phyloP scores from a whole-genome alignment of 352 stramenopile species.

The Pythium vanterpoolii region DNA sequence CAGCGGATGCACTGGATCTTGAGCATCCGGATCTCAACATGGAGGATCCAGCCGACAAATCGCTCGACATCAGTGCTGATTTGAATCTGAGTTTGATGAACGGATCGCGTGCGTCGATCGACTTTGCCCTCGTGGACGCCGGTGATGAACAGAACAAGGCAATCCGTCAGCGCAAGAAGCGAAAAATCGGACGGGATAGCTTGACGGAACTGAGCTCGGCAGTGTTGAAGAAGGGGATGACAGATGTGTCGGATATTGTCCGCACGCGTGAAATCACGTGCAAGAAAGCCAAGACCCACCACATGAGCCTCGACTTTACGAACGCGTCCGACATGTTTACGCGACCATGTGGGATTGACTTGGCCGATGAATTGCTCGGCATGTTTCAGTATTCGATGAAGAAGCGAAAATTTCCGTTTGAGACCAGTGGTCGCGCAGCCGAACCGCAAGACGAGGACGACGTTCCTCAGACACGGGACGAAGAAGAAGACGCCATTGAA shows the following conservation, averaged over 20 bases:
- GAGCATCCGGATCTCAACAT: slow-evolving; percentile 37
- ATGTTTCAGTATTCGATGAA: slow-evolving; percentile 88
- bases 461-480: slow-evolving; percentile 10
- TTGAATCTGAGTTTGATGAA: slow-evolving; percentile 67
- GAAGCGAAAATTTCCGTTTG: slow-evolving; percentile 80
- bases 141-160: slow-evolving; percentile 30
- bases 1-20: slow-evolving; percentile 33
- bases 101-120: slow-evolving; percentile 60
- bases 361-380: slow-evolving; percentile 54
- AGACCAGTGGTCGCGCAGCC: slow-evolving; percentile 15
- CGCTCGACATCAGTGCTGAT: slow-evolving; percentile 66
- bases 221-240: slow-evolving; percentile 74
- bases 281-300: slow-evolving; percentile 29
- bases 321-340: slow-evolving; percentile 48
- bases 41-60: slow-evolving; percentile 34
- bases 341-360: slow-evolving; percentile 47
- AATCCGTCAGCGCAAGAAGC: slow-evolving; percentile 69
- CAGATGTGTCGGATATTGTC: slow-evolving; percentile 73
- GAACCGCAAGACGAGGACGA: slow-evolving; percentile 20
- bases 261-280: slow-evolving; percentile 44
- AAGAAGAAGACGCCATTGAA: slow-evolving; percentile 51
- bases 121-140: slow-evolving; percentile 48
- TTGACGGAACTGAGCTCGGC: slow-evolving; percentile 78
- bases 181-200: slow-evolving; percentile 74
- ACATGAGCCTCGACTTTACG: slow-evolving; percentile 23